A percentile compares a stretch with the other conserved stretches of the same genome.
Evolutionary conservation across 1,284 basidiomycete genomes (phyloP).

Genomic region (Boletus mariae): DNA sequence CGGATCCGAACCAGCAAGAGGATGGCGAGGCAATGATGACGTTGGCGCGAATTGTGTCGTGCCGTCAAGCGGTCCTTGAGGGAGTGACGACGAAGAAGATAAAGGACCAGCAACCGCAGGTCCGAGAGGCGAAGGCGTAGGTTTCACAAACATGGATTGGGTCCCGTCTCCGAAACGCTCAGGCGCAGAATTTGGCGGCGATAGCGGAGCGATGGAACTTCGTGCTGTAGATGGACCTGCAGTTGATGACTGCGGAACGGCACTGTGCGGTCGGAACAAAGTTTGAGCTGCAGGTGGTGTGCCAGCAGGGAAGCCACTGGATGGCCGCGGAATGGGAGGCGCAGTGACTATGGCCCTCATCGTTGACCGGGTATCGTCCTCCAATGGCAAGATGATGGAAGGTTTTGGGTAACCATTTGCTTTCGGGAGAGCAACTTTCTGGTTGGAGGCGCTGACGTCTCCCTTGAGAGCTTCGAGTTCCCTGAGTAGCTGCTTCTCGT

Average conservation of each 20-base stretch:
- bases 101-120: constrained; percentile 29
- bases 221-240: constrained; percentile 38
- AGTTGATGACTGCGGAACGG: constrained; percentile 44
- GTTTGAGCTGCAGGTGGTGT: constrained; percentile 19
- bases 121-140: constrained; percentile 36
- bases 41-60: constrained; percentile 7
- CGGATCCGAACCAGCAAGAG: constrained; percentile 18
- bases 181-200: constrained; percentile 36
- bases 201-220: constrained; percentile 18
- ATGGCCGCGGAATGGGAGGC: constrained; percentile 21
- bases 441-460: constrained; percentile 68
- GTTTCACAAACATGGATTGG: constrained; percentile 70
- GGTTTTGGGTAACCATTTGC: constrained; percentile 56
- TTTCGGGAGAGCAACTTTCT: constrained; percentile 48
- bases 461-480: constrained; percentile 83
- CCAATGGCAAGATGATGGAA: constrained; percentile 56
- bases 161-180: constrained; percentile 68
- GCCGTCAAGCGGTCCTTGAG: constrained; percentile 30
- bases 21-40: constrained; percentile 12
- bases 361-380: constrained; percentile 50
- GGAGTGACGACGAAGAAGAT: constrained; percentile 29
- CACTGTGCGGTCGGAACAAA: constrained; percentile 23
- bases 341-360: constrained; percentile 30
- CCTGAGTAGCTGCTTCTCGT: constrained; percentile 81
- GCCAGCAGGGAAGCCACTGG: constrained; percentile 18